Base-by-base conservation (phyloP, 2,329 filamentous ascomycete species). In the Leptographium radiaticola region DNA sequence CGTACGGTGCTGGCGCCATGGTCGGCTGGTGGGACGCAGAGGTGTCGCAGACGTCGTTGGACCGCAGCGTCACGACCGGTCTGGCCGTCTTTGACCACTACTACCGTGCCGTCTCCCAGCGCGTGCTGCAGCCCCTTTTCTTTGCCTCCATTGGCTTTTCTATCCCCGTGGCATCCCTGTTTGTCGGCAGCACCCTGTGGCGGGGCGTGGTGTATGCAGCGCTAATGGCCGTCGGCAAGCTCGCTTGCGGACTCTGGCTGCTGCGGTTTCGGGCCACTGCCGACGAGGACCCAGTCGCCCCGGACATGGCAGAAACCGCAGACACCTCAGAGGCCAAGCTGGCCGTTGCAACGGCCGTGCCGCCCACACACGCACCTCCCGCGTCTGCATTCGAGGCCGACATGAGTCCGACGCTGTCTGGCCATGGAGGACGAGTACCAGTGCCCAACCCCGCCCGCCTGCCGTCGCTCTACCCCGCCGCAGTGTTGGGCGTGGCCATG, bases 111-210 rank as follows among this genome's bases (percentile, higher is more conserved):
- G 61, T 65, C 0, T 64, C 74, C 0, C 59, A 76, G 2, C 70
- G 70, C 10, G 70, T 89, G 0, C 64, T 90, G 0, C 80, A 80
- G 50, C 85, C 86, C 0, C 75, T 88, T 55, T 89, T 90, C 67
- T 90, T 90, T 61, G 85, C 76, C 1, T 80, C 76, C 0, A 84
- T 91, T 39, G 87, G 87, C 0, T 90, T 91, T 63, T 83, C 86
- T 0, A 86, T 93, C 1, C 87, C 87, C 0, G 83, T 91, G 34
- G 79, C 76, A 0, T 68, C 78, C 7, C 81, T 93, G 73, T 91
- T 89, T 60, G 64, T 65, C 0, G 77, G 77, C 0, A 62, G 68
- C 0, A 73, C 86, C 0, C 67, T 89, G 2, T 93, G 86, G 87
- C 78, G 80, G 12, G 87, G 87, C 0, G 57, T 89, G 0, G 74